phyloP scores from a whole-genome alignment of 306 rosid genomes.

The Macrotyloma uniflorum region DNA sequence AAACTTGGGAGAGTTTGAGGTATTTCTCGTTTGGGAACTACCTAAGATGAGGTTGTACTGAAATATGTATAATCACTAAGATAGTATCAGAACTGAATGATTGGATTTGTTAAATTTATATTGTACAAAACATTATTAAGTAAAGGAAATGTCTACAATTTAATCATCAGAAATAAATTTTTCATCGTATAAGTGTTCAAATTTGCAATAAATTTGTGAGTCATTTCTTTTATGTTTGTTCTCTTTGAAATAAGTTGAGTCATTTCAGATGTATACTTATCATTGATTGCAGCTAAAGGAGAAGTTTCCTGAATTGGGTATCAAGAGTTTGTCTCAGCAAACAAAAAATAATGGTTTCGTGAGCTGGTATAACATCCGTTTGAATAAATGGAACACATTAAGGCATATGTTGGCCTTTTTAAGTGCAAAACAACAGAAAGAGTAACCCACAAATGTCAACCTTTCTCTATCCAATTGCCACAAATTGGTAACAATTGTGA shows the following conservation, averaged over 20 bases:
- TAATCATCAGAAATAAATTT: neutral
- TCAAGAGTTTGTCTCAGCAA: constrained; percentile 1
- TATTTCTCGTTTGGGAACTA: no score
- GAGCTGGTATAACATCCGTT: neutral
- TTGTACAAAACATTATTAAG: neutral
- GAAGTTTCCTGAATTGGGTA: constrained; percentile 21
- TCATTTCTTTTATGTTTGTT: neutral
- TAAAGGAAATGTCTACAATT: neutral
- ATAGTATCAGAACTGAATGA: neutral
- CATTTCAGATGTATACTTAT: no score
- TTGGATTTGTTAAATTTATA: neutral
- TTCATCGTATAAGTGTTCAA: neutral
- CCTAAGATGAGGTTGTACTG: no score
- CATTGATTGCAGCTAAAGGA: neutral
- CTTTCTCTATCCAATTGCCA: constrained; percentile 18
- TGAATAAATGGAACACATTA: neutral
- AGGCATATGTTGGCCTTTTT: neutral
- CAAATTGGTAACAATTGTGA: neutral
- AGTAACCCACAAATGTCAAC: constrained; percentile 7
- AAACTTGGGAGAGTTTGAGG: no score
- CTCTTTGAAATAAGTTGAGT: no score
- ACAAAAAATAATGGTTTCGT: neutral
- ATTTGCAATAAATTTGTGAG: neutral
- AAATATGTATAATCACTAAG: neutral
- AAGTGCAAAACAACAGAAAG: constrained; percentile 17